phyloP scores from a whole-genome alignment of 2,329 filamentous ascomycete genomes.

The Pyrenochaeta sp. region DNA sequence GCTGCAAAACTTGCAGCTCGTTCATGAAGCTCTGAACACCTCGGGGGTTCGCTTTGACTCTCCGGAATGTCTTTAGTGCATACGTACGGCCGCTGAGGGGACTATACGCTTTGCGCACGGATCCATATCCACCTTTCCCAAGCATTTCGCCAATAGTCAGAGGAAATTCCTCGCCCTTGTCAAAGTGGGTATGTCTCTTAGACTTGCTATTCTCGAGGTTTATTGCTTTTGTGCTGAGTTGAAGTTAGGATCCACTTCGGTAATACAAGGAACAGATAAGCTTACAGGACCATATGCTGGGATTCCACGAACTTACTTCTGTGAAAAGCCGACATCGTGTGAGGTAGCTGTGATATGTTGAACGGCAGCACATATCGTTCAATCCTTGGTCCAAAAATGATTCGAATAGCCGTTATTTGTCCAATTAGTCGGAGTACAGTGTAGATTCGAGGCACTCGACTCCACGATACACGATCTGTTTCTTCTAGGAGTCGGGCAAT shows the following conservation, averaged over 20 bases:
- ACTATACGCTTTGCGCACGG: neutral
- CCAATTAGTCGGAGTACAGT: constrained; percentile 9
- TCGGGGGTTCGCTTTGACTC: neutral
- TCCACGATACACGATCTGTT: neutral
- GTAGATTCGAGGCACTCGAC: constrained; percentile 1
- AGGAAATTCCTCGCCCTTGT: neutral
- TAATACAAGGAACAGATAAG: neutral
- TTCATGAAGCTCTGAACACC: neutral
- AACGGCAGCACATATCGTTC: constrained; percentile 13
- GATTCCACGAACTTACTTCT: constrained; percentile 9
- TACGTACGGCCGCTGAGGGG: neutral
- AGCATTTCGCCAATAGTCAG: neutral
- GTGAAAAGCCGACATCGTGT: neutral
- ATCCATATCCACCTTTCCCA: neutral
- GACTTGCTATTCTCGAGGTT: neutral
- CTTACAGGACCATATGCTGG: constrained; percentile 10
- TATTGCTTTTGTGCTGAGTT: neutral
- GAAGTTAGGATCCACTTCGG: neutral
- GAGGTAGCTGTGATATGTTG: constrained; percentile 2
- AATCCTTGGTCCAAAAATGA: constrained; percentile 7
- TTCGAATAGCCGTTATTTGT: constrained; percentile 4
- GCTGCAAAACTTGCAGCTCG: neutral
- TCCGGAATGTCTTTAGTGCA: neutral
- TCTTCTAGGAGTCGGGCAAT: neutral
- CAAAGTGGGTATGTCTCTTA: neutral